These are phyloP conservation scores for Exutisphaerella laricina DNA, from an alignment of 2,329 filamentous ascomycete genomes.

Conservation along the genomic window DNA sequence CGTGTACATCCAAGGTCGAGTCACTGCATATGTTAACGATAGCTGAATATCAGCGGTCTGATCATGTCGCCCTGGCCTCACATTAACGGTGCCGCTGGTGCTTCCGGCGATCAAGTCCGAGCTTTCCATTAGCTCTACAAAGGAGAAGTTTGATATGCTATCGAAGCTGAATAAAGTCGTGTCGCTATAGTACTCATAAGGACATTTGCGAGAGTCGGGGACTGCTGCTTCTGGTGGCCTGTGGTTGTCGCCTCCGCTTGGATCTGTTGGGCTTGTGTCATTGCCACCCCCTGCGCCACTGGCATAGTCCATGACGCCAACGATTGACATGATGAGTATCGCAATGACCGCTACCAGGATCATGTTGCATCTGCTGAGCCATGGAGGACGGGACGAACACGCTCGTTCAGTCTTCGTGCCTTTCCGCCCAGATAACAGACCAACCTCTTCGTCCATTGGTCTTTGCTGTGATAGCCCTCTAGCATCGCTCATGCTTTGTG, in stretches of 20 bases:
- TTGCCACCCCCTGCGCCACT: conserved; percentile 3
- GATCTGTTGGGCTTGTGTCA: background rate
- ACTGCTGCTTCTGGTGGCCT: background rate
- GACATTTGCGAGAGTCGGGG: conserved; percentile 10
- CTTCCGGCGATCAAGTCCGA: conserved; percentile 17
- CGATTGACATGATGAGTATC: conserved; percentile 6
- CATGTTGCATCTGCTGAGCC: conserved; percentile 13
- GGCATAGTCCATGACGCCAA: conserved; percentile 1
- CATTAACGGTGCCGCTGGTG: conserved; percentile 37
- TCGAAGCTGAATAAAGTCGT: conserved; percentile 14
- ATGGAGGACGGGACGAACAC: conserved; percentile 7
- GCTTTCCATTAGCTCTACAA: conserved; percentile 27
- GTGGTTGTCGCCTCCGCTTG: too few species aligned
- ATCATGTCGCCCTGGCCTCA: too few species aligned
- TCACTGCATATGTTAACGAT: conserved; percentile 37
- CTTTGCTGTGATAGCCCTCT: background rate
- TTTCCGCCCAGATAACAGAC: conserved; percentile 9
- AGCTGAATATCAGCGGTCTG: too few species aligned
- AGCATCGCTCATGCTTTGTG: conserved; percentile 18
- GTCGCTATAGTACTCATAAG: conserved; percentile 14
- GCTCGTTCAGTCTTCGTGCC: conserved; percentile 1
- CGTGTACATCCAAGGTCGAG: conserved; percentile 29
- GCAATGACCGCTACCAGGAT: conserved; percentile 11
- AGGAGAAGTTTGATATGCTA: conserved; percentile 19
- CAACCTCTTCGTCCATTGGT: conserved; percentile 14